Base-by-base conservation (phyloP, 345 rosid species). In the Arabidopsis suecica region DNA sequence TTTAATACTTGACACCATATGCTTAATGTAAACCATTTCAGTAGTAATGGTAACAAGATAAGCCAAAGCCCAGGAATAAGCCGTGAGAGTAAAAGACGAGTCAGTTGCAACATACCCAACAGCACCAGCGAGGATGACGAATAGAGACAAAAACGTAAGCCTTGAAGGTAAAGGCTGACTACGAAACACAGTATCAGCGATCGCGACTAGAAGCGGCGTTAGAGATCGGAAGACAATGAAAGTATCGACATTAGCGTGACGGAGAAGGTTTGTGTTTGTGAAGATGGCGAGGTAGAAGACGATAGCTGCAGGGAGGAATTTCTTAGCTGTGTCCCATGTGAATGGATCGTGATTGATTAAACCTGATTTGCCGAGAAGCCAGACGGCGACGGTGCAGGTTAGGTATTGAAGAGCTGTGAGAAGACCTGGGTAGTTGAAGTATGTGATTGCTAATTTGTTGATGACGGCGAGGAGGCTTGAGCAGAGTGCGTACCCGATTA, bases 381-480 rank as follows among this genome's bases (percentile, higher is more conserved):
- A 95, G 33, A 95, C 99, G 36, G 93, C 98, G 68, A 89, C 75
- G 42, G 89, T 80, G 48, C 97, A 92, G 54, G 87, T 87, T 1
- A 89, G 73, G 87, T 95, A 95, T 82, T 95, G 98, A 28, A 92
- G 84, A 8, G 97, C 96, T 23, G 99, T 95, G 79, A 95, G 83
- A 14, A 95, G 91, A 32, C 97, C 98, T 0, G 96, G 98, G 81
- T 81, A 95, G 80, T 84, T 89, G 77, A 95, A 95, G 61, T 79
- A 85, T 80, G 98, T 95, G 67, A 95, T 92, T 22, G 99, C 99
- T 59, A 82, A 84, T 81, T 94, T 94, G 87, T 94, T 94, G 72
- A 94, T 94, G 64, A 94, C 96, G 20, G 99, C 97, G 64, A 95
- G 98, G 83, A 95, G 82, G 78, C 99, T 95, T n/a, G 99, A 95